A percentile compares a stretch with the other conserved stretches of the same genome.
Conservation (phyloP, 345 rosid species). For the Erucastrum elatum region DNA sequence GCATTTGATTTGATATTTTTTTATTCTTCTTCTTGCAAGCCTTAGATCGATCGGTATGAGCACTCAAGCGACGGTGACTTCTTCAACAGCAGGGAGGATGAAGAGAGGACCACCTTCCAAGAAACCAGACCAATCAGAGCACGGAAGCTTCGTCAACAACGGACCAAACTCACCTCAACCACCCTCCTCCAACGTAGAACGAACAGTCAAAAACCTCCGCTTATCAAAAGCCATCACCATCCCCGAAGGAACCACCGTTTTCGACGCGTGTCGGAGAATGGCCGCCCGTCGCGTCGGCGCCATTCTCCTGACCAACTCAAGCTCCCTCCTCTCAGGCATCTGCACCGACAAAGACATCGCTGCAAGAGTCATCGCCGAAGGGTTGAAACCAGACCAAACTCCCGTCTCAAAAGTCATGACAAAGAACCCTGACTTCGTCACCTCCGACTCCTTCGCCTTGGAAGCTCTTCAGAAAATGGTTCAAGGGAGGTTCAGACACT, state of each 20-base stretch:
- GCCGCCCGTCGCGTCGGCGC: constrained; percentile 93
- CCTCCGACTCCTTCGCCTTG: constrained; percentile 78
- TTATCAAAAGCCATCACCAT: constrained; percentile 92
- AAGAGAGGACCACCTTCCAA: constrained; percentile 52
- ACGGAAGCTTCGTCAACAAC: constrained; percentile 48
- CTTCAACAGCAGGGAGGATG: constrained; percentile 44
- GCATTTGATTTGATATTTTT: not conserved
- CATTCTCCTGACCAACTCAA: constrained; percentile 81
- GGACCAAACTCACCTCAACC: constrained; percentile 80
- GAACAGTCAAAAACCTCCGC: constrained; percentile 92
- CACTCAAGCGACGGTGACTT: constrained; percentile 54
- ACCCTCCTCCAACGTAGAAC: constrained; percentile 55
- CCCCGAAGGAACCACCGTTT: constrained; percentile 92
- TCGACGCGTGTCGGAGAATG: constrained; percentile 91
- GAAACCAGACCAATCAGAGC: constrained; percentile 53
- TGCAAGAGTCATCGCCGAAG: constrained; percentile 89
- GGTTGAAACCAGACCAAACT: constrained; percentile 86
- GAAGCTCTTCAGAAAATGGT: constrained; percentile 99
- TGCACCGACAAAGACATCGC: constrained; percentile 91
- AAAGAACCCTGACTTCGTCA: constrained; percentile 79
- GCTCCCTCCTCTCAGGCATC: constrained; percentile 90
- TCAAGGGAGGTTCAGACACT: constrained; percentile 94
- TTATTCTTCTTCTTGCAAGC: not conserved
- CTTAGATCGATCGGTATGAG: constrained; percentile 46
- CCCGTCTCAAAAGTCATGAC: constrained; percentile 93